phyloP scores from a whole-genome alignment of 1,284 basidiomycete species.

The Cryptococcus hybrid region DNA sequence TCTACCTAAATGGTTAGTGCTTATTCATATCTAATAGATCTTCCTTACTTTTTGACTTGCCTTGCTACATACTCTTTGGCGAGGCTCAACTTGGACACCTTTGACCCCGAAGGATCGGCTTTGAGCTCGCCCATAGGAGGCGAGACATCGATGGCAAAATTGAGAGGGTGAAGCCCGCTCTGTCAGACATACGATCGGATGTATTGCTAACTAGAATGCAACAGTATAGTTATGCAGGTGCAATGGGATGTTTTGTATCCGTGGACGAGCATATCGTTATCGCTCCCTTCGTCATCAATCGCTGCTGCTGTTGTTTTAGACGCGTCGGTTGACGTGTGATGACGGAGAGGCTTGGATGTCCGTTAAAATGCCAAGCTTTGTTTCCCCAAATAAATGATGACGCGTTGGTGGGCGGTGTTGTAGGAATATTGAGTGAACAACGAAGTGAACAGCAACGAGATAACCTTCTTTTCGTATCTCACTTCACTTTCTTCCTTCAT shows the following conservation, averaged over 20 bases:
- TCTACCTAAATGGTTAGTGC: conserved; percentile 53
- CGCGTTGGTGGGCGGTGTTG: too few species aligned
- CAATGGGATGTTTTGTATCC: not conserved
- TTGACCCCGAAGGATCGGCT: conserved; percentile 59
- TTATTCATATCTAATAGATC: too few species aligned
- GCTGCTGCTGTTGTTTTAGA: too few species aligned
- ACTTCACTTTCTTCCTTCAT: too few species aligned
- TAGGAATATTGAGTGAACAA: too few species aligned
- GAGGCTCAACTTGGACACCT: conserved; percentile 74
- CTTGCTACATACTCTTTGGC: not conserved
- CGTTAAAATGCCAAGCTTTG: too few species aligned
- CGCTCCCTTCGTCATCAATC: too few species aligned
- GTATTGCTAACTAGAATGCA: not conserved
- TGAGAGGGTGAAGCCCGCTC: conserved; percentile 43
- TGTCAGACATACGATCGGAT: conserved; percentile 16
- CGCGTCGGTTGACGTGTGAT: too few species aligned
- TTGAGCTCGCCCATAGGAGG: conserved; percentile 73
- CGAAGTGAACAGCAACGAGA: too few species aligned
- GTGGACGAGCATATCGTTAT: not conserved
- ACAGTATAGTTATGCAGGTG: not conserved
- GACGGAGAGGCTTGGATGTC: too few species aligned
- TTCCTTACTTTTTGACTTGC: not conserved
- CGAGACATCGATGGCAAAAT: conserved; percentile 66
- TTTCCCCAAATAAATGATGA: too few species aligned
- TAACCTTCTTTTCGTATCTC: too few species aligned